These are phyloP conservation scores for Tuber brumale DNA, from an alignment of 495 filamentous ascomycete species.

Conservation along the genomic window DNA sequence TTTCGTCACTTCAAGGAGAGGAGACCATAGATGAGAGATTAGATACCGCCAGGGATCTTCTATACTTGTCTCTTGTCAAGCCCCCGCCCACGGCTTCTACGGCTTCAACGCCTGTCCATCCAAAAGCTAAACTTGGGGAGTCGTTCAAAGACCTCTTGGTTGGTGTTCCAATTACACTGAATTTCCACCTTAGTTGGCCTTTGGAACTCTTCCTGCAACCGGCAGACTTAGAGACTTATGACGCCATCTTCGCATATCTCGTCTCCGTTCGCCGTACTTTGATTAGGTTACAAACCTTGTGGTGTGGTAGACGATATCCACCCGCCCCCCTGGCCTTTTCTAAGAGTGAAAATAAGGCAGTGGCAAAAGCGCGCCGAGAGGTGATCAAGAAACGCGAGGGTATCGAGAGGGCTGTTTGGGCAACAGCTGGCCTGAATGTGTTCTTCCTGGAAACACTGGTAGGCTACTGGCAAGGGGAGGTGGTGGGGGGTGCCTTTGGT, in stretches of 20 bases:
- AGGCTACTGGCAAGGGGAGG: slow-evolving; percentile 81
- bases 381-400: slow-evolving; percentile 54
- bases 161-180: slow-evolving; percentile 64
- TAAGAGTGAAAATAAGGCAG: slow-evolving; percentile 46
- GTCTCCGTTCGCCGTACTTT: slow-evolving; percentile 75
- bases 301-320: slow-evolving; percentile 74
- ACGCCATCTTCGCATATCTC: slow-evolving; percentile 78
- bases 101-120: slow-evolving; percentile 44
- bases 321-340: slow-evolving; percentile 57
- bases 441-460: slow-evolving; percentile 83
- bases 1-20: slow-evolving; percentile 64
- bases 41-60: slow-evolving; percentile 69
- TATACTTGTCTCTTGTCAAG: slow-evolving; percentile 60
- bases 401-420: slow-evolving; percentile 75
- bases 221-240: slow-evolving; percentile 69
- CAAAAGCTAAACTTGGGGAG: slow-evolving; percentile 39
- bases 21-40: slow-evolving; percentile 67
- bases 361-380: slow-evolving; percentile 52
- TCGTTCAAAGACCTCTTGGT: slow-evolving; percentile 75
- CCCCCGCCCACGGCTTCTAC: slow-evolving; percentile 43
- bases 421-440: slow-evolving; percentile 69
- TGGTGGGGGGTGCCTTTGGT: slow-evolving; percentile 63
- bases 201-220: slow-evolving; percentile 78
- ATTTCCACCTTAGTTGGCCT: slow-evolving; percentile 67
- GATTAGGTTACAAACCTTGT: slow-evolving; percentile 69